Base-by-base conservation (phyloP, 768 basidiomycete species). In the Pleurotus citrinopileatus region DNA sequence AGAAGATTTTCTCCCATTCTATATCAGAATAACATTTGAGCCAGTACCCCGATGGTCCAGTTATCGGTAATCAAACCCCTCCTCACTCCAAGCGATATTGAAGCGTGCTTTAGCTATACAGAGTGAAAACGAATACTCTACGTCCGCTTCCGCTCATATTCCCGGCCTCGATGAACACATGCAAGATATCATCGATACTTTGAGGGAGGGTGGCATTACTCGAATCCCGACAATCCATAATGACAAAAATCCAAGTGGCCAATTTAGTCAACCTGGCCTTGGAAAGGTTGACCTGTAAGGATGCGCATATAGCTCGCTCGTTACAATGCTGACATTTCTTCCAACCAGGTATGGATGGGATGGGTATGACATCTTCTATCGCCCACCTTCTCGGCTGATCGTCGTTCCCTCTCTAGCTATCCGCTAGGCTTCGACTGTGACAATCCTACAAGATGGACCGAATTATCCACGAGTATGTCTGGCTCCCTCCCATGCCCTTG, bases 341-440 rank as follows among this genome's bases (percentile, higher is more conserved):
- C 52, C 17, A 7, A 29, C 9, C 22, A 68, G 77, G 73, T 67
- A 84, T 71, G 78, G 76, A 64, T 67, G 65, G 65, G 65, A 70
- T 53, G 65, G 67, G 61, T 67, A 42, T 43, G 56, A 19, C 10
- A 4, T 17, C 12, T 50, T 37, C 6, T 38, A 42, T 40, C 61
- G 28, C n/a, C n/a, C n/a, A n/a, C n/a, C n/a, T n/a, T n/a, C n/a
- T n/a, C n/a, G n/a, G n/a, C n/a, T n/a, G n/a, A n/a, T 55, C 37
- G 4, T 38, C 13, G 3, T 22, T 44, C 20, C 15, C 13, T 43
- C 37, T n/a, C 9, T 50, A 66, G 69, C 12, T 87, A 86, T 53
- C 84, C 84, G 1, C 81, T 87, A 62, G 70, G 73, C 3, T 87
- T 87, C 60, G 83, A 87, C 59, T 87, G 86, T 61, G 80, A 82